A percentile compares a stretch with the other conserved stretches of the same genome.
Evolutionary conservation across 345 rosid genomes (phyloP).

Genomic region (Physaria fendleri): DNA sequence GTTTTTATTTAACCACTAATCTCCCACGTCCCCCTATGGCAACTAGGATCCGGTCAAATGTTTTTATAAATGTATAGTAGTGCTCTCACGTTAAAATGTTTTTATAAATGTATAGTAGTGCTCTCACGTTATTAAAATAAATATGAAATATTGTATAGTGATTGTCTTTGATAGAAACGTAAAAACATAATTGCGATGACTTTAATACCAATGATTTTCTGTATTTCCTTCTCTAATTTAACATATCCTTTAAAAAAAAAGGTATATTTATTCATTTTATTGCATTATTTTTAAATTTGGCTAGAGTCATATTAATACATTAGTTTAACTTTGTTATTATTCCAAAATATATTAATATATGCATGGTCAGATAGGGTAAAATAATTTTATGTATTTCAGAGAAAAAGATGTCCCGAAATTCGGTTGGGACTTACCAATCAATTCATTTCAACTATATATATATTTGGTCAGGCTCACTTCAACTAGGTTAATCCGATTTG

Average conservation of each 20-base stretch:
- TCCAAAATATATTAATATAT: no score
- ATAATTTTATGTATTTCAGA: no score
- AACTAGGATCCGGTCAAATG: conserved; percentile 10
- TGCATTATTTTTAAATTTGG: no score
- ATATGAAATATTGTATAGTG: background rate
- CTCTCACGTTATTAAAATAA: background rate
- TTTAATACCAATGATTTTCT: no score
- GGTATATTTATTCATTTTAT: no score
- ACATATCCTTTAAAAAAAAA: no score
- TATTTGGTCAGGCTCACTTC: no score
- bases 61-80: background rate
- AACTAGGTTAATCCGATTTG: background rate
- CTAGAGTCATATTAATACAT: no score
- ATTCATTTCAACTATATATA: background rate
- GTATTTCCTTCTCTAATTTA: no score
- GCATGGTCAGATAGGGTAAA: no score
- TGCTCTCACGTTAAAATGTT: background rate
- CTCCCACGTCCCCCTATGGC: conserved; percentile 19
- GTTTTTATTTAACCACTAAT: conserved; percentile 8
- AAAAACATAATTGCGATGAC: background rate
- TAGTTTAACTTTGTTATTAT: no score
- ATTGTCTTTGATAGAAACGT: conserved; percentile 3
- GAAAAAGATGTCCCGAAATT: background rate
- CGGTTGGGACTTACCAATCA: conserved; percentile 2
- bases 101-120: background rate